Base-by-base conservation (phyloP, 2,329 filamentous ascomycete genomes). In the Juglanconis oblonga region DNA sequence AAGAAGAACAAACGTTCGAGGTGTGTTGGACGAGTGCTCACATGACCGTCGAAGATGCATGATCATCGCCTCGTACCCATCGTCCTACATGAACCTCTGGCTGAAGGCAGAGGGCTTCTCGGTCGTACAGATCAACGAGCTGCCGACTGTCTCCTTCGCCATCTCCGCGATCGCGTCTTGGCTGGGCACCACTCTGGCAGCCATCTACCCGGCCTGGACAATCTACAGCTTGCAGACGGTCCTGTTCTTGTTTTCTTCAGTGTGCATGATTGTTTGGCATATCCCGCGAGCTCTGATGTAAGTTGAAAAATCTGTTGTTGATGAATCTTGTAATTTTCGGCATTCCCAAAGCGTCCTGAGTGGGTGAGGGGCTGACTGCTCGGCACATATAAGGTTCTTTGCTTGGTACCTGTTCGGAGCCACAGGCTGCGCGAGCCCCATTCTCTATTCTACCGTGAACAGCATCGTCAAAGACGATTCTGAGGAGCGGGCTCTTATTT, bases 11-110 rank as follows among this genome's bases (percentile, higher is more conserved):
- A 24, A 24, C 17, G 17, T 24, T 24, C 17, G 17, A 24, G 17
- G 17, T 24, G 17, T 24, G 17, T 24, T 24, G 17, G 17, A 24
- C 47, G 24, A 38, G 52, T 8, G 4, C 49, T 36, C 31, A 58
- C 42, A 10, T 51, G 1, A 33, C n/a, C 6, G 24, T 17, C 13
- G n/a, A 49, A 77, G 75, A 8, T 77, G 72, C 67, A 77, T 78
- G 74, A 76, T 77, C 49, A 71, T 76, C n/a, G 75, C 75, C 0
- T 72, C 72, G 0, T 82, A 82, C 59, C 78, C 78, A 0, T 65
- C 70, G 3, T 67, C 69, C 0, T 81, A 82, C 58, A 82, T 83
- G 79, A 80, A 75, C 35, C 74, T 83, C 10, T 83, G 80, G 80
- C 74, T 83, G 45, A 81, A 81, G 61, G 73, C 74, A 1, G 76